Conservation (phyloP, 768 basidiomycete species). For the Cystofilobasidium macerans region DNA sequence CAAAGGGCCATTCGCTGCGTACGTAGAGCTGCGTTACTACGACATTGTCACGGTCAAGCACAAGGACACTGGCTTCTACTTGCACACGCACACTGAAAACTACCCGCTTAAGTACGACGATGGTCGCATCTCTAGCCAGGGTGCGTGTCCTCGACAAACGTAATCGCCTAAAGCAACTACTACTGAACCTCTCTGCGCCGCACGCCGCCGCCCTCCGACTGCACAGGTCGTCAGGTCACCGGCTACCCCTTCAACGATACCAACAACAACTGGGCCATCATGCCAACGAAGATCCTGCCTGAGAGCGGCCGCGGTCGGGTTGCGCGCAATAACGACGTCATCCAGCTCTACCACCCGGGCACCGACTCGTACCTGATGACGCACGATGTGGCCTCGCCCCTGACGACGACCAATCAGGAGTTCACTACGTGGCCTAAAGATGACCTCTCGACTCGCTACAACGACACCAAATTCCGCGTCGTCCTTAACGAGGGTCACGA, state of each 20-base stretch:
- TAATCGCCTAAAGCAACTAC: too few species aligned
- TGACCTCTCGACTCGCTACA: slow-evolving; percentile 49
- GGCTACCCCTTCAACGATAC: slow-evolving; percentile 87
- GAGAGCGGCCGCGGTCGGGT: slow-evolving; percentile 86
- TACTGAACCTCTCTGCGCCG: background rate
- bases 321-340: slow-evolving; percentile 75
- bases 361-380: slow-evolving; percentile 76
- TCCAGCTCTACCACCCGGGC: slow-evolving; percentile 78
- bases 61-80: slow-evolving; percentile 81
- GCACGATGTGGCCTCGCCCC: slow-evolving; percentile 92
- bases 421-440: slow-evolving; percentile 77
- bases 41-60: slow-evolving; percentile 80
- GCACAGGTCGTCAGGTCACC: slow-evolving; percentile 81
- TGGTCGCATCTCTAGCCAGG: slow-evolving; percentile 87
- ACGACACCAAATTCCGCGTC: slow-evolving; percentile 81
- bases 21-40: slow-evolving; percentile 78
- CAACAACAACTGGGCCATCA: slow-evolving; percentile 91
- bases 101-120: slow-evolving; percentile 94
- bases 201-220: slow-evolving; percentile 10
- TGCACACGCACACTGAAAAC: slow-evolving; percentile 82
- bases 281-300: slow-evolving; percentile 89
- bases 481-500: slow-evolving; percentile 60
- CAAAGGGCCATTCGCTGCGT: background rate
- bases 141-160: too few species aligned
- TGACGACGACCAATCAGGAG: slow-evolving; percentile 97